Percentiles rank a stretch among this genome's conserved stretches.
These are phyloP conservation scores for Petunia axillaris DNA, from an alignment of 257 asterid species.

Conservation along the genomic window DNA sequence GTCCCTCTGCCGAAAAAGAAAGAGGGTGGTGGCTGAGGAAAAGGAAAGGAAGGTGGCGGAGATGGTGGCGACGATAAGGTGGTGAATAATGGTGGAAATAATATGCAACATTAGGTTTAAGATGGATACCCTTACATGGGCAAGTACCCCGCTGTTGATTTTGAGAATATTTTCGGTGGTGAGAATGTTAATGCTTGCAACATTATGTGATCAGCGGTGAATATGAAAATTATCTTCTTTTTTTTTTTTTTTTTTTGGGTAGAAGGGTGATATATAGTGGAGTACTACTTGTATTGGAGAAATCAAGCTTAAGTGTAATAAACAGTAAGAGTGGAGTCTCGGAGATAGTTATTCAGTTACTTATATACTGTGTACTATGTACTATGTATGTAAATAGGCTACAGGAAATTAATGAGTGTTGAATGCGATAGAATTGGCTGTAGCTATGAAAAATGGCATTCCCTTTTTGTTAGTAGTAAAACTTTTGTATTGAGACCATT, in stretches of 20 bases:
- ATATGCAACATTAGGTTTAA: neutral
- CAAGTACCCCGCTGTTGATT: slow-evolving; percentile 21
- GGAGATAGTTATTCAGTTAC: neutral
- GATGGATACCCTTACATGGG: slow-evolving; percentile 22
- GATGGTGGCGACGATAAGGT: slow-evolving; percentile 33
- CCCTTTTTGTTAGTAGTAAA: neutral
- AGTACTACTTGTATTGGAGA: too few relatives aligned
- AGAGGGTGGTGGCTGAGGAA: slow-evolving; percentile 1
- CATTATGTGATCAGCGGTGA: slow-evolving; percentile 36
- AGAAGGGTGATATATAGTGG: too few relatives aligned
- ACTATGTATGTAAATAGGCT: neutral
- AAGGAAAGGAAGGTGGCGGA: neutral
- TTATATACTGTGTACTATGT: too few relatives aligned
- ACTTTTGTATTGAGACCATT: neutral
- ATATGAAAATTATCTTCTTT: neutral
- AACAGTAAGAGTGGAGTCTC: neutral
- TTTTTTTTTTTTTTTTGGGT: neutral
- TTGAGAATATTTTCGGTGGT: slow-evolving; percentile 46
- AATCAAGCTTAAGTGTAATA: neutral
- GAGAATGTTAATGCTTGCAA: slow-evolving; percentile 53
- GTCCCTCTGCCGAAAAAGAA: slow-evolving; percentile 65
- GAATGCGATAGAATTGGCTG: neutral
- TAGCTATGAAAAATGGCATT: neutral
- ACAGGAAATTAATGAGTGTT: neutral
- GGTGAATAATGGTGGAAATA: neutral